These are phyloP conservation scores for Penstemon newberryi DNA, from an alignment of 257 asterid species.

Conservation along the genomic window DNA sequence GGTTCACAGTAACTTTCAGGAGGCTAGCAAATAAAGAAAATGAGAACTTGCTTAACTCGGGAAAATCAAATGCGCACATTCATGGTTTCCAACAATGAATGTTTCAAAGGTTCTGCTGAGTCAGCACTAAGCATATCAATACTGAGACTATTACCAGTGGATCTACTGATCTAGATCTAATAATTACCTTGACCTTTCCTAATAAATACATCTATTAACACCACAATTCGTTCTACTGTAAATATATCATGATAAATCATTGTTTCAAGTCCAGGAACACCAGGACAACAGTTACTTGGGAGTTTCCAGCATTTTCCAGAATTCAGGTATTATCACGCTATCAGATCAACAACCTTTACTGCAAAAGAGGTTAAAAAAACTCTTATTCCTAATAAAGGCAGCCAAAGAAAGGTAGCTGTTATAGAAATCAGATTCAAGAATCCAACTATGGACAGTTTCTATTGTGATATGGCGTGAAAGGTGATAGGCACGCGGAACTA, in stretches of 20 bases:
- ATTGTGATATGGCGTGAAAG: not conserved
- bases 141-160: not conserved
- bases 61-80: not conserved
- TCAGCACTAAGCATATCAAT: not conserved
- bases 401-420: not conserved
- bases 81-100: not conserved
- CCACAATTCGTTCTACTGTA: no score
- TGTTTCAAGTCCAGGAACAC: not conserved
- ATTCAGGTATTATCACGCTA: not conserved
- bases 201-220: no score
- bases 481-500: not conserved
- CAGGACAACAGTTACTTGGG: not conserved
- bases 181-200: not conserved
- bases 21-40: not conserved
- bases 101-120: not conserved
- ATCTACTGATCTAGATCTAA: not conserved
- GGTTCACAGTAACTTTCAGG: not conserved
- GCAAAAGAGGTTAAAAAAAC: not conserved
- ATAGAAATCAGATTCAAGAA: not conserved
- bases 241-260: no score
- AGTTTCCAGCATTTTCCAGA: slow-evolving; percentile 17
- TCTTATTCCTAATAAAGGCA: not conserved
- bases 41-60: not conserved
- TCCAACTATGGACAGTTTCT: not conserved
- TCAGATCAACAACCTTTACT: slow-evolving; percentile 2